Percentiles rank a stretch among this genome's conserved stretches.
Evolutionary conservation across 345 rosid species (phyloP).

Genomic region (Lepidium aucheri): DNA sequence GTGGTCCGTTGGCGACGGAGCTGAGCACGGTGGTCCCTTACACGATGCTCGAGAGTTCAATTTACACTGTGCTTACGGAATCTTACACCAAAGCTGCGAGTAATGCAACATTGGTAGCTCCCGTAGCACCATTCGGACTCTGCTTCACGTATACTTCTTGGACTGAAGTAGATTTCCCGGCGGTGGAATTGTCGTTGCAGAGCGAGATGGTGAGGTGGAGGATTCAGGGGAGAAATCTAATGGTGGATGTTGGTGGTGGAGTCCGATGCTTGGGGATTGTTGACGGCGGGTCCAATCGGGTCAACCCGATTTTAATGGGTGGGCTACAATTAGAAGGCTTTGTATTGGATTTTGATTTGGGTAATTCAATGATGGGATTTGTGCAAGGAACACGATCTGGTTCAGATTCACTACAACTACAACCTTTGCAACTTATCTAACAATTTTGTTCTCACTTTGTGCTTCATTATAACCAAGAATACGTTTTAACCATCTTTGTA

Average conservation of each 20-base stretch:
- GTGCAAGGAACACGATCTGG: conserved; percentile 31
- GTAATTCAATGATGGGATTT: conserved; percentile 59
- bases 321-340: conserved; percentile 72
- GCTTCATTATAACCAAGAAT: neutral
- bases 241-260: conserved; percentile 46
- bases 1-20: conserved; percentile 28
- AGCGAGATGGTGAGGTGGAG: conserved; percentile 93
- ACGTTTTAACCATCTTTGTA: neutral
- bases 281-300: conserved; percentile 48
- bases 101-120: conserved; percentile 32
- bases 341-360: conserved; percentile 56
- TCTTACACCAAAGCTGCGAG: conserved; percentile 42
- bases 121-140: conserved; percentile 49
- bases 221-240: conserved; percentile 40
- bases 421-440: neutral
- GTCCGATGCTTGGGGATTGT: conserved; percentile 61
- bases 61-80: conserved; percentile 33
- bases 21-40: conserved; percentile 63
- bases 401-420: neutral
- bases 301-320: conserved; percentile 45
- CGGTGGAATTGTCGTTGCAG: conserved; percentile 60
- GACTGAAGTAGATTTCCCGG: conserved; percentile 33
- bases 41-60: conserved; percentile 50
- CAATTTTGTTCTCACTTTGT: conserved; percentile 11
- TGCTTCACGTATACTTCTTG: conserved; percentile 31